Base-by-base conservation (phyloP, 2,329 filamentous ascomycete genomes). In the Endothia cerciana region DNA sequence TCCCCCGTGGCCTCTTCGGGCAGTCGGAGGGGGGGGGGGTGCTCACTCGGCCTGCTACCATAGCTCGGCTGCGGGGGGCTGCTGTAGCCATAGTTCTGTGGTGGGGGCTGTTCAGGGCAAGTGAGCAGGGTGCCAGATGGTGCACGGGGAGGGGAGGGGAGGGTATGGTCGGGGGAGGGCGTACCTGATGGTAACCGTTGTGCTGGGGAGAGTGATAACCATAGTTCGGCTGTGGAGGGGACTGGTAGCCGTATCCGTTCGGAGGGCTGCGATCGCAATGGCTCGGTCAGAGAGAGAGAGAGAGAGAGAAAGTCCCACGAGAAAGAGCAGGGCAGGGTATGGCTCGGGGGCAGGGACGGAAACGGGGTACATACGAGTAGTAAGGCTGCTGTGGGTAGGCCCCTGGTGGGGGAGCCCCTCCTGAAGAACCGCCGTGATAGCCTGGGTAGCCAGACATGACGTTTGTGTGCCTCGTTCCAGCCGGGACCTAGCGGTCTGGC, bases 401-500 rank as follows among this genome's bases (percentile, higher is more conserved):
- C 38, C 59, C 62, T 33, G 67, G 65, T 49, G 67, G 65, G 30
- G 65, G 65, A 56, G 58, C 67, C 25, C 64, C 63, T 38, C 66
- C 65, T 69, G 68, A 70, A 61, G 68, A 64, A 63, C 45, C 58
- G 13, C 40, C 36, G 43, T 69, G 65, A 73, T 88, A 87, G 67
- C 83, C 82, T 70, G 85, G 86, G 75, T 88, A 90, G 73, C 86
- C 87, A 70, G 88, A 89, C 88, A 90, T 90, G 65, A 71, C 72
- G 67, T 45, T 47, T 13, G n/a, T n/a, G n/a, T 40, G 15, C 56
- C 63, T 63, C 40, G 55, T 51, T 25, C 56, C 19, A 38, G 10
- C 45, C n/a, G 36, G 22, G 25, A 61, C n/a, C 55, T 41, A 10
- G 6, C 25, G 13, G 25, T 19, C 15, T 59, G 40, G 15, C 5